These are phyloP conservation scores for Tuber brumale DNA, from an alignment of 495 filamentous ascomycete genomes.

Conservation along the genomic window DNA sequence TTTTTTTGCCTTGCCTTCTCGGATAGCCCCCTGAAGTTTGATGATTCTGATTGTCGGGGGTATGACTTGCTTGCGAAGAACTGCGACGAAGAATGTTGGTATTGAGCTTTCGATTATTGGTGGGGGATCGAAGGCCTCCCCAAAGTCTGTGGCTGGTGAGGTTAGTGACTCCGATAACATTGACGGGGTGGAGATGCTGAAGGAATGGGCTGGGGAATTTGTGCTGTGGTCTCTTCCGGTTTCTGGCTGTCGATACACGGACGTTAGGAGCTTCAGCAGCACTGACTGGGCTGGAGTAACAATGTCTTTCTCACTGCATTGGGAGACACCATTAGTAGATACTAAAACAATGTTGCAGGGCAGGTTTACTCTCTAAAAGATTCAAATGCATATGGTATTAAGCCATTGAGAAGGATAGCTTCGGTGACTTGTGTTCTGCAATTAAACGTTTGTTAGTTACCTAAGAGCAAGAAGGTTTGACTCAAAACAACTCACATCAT, in stretches of 20 bases:
- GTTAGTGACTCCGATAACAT: constrained; percentile 15
- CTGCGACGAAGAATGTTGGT: constrained; percentile 50
- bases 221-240: constrained; percentile 11
- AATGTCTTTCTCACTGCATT: constrained; percentile 57
- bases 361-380: constrained; percentile 56
- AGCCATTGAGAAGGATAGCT: constrained; percentile 62
- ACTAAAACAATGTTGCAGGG: background rate
- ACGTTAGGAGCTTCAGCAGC: constrained; percentile 67
- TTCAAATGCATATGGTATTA: constrained; percentile 68
- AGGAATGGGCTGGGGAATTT: constrained; percentile 8
- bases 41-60: constrained; percentile 68
- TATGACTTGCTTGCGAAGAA: constrained; percentile 68
- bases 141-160: constrained; percentile 11
- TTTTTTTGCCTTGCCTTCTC: constrained; percentile 55
- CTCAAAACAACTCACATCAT: constrained; percentile 50
- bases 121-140: constrained; percentile 27
- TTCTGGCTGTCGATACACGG: constrained; percentile 57
- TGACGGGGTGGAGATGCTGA: constrained; percentile 13
- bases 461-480: background rate
- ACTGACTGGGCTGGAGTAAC: constrained; percentile 72
- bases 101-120: constrained; percentile 38
- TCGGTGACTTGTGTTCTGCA: constrained; percentile 61
- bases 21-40: constrained; percentile 67
- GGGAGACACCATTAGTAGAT: constrained; percentile 7
- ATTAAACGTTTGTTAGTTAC: constrained; percentile 7